Evolutionary conservation across 257 asterid species (phyloP).

Genomic region (Solanum virginianum): DNA sequence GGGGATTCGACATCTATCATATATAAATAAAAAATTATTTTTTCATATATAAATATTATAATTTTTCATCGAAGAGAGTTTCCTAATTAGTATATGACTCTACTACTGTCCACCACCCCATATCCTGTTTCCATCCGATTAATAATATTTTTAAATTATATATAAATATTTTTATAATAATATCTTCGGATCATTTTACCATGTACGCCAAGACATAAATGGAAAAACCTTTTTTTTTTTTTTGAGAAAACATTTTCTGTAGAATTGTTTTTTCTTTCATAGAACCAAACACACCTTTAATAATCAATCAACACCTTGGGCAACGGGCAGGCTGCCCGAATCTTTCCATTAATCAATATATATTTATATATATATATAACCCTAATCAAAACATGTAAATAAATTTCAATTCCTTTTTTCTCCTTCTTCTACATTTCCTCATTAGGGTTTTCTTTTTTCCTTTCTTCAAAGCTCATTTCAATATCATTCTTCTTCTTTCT

Average conservation of each 20-base stretch:
- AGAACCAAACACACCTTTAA: neutral
- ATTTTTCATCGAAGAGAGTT: too few species aligned
- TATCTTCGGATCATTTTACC: too few species aligned
- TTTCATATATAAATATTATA: too few species aligned
- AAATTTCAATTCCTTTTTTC: neutral
- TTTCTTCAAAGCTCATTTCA: neutral
- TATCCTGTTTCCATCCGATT: neutral
- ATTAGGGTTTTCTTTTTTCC: neutral
- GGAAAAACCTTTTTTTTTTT: neutral
- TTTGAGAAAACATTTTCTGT: neutral
- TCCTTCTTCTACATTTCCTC: neutral
- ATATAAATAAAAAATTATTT: too few species aligned
- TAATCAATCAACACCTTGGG: slow-evolving; percentile 13
- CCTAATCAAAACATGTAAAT: neutral
- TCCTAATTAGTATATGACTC: too few species aligned
- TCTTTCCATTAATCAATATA: neutral
- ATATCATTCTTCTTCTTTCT: neutral
- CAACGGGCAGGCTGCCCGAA: slow-evolving; percentile 36
- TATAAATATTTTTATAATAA: neutral
- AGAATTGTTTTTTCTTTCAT: too few species aligned
- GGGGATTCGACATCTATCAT: too few species aligned
- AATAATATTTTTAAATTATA: neutral
- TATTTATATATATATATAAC: neutral
- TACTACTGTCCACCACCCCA: neutral
- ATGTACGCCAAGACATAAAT: too few species aligned